Evolutionary conservation across 495 filamentous ascomycete species (phyloP).

Genomic region (Neurospora tetrasperma): DNA sequence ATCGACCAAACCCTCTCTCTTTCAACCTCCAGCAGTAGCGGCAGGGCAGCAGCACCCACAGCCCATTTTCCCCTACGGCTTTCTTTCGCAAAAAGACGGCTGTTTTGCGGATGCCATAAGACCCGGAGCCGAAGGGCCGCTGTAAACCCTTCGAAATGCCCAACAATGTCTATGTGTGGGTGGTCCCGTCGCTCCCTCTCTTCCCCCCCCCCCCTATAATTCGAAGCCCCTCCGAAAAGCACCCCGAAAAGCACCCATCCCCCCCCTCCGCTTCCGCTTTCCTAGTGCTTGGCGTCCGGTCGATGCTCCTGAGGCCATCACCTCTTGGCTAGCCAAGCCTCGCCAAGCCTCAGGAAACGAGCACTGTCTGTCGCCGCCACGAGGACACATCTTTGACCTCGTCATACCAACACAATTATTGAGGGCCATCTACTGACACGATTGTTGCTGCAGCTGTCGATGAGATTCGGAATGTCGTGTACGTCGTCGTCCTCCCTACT

Average conservation of each 20-base stretch:
- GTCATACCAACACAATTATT: neutral
- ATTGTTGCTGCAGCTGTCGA: constrained; percentile 21
- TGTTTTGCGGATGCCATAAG: neutral
- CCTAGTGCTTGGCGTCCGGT: neutral
- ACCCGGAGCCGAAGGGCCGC: neutral
- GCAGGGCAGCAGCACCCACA: neutral
- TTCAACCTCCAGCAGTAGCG: neutral
- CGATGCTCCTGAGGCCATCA: constrained; percentile 7
- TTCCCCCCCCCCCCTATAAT: neutral
- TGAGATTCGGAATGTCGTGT: constrained; percentile 33
- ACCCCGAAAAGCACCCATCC: neutral
- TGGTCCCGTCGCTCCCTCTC: neutral
- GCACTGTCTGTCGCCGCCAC: neutral
- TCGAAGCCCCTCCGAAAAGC: neutral
- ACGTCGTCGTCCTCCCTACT: constrained; percentile 8
- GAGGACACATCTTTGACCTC: neutral
- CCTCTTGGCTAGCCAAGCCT: constrained; percentile 26
- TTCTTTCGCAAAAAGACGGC: neutral
- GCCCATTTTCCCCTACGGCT: neutral
- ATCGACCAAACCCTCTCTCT: neutral
- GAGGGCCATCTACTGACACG: constrained; percentile 16
- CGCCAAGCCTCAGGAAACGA: constrained; percentile 25
- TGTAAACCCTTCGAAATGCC: constrained; percentile 15
- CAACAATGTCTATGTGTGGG: constrained; percentile 23
- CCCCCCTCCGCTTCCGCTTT: constrained; percentile 7